These are phyloP conservation scores for Limonium bicolor DNA, from an alignment of 148 eudicot genomes.

Conservation along the genomic window DNA sequence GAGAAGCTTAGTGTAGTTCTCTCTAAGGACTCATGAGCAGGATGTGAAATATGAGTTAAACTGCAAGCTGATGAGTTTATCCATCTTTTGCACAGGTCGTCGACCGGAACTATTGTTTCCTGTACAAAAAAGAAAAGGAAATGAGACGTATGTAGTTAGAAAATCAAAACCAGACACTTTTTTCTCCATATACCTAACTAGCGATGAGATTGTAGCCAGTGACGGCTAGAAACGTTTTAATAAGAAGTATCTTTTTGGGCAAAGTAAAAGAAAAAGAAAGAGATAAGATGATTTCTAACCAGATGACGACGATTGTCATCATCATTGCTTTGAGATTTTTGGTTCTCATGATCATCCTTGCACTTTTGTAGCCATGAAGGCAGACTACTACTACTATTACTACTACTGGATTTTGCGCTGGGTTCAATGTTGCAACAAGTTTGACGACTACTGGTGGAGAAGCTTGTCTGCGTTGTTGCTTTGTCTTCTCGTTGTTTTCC, in stretches of 20 bases:
- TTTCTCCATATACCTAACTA: no score
- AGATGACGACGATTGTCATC: no score
- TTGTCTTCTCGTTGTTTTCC: conserved; percentile 14
- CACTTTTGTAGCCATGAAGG: conserved; percentile 78
- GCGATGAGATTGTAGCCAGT: no score
- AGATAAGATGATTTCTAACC: conserved; percentile 28
- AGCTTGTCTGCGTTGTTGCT: no score
- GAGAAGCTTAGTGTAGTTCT: conserved; percentile 44
- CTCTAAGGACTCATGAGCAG: conserved; percentile 26
- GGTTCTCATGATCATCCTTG: conserved; percentile 47
- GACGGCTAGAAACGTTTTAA: no score
- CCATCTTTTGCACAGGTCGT: conserved; percentile 46
- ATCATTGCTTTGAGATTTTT: conserved; percentile 10
- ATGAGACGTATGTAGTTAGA: no score
- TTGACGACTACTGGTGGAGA: conserved; percentile 12
- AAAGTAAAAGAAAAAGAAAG: conserved; percentile 4
- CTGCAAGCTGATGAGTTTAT: conserved; percentile 19
- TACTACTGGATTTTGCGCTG: conserved; percentile 34
- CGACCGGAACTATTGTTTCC: conserved; percentile 34
- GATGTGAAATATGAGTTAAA: no score
- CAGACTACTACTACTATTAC: conserved; percentile 25
- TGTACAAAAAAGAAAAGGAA: conserved; percentile 12
- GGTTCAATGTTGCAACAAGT: conserved; percentile 24
- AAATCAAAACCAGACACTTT: no score
- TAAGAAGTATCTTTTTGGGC: conserved; percentile 2